phyloP scores from a whole-genome alignment of 768 basidiomycete genomes.

The Ramaria sp. region DNA sequence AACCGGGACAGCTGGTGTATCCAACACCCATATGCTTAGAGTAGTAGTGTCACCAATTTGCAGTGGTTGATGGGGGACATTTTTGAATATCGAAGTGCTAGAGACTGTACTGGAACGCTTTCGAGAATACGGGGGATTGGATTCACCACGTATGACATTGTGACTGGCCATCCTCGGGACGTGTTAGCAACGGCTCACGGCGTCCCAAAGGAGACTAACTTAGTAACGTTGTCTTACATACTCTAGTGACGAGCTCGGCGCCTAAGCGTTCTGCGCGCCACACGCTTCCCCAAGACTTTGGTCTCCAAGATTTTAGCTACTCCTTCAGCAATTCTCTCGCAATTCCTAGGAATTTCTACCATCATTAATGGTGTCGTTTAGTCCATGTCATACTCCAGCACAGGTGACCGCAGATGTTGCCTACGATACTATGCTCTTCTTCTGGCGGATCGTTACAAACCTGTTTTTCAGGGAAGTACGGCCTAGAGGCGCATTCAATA shows the following conservation, averaged over 20 bases:
- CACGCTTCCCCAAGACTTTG: too few species aligned
- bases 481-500: constrained; percentile 89
- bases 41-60: constrained; percentile 52
- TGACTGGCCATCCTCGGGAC: constrained; percentile 1
- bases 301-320: too few species aligned
- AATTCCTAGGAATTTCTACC: neutral
- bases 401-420: constrained; percentile 17
- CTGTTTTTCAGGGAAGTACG: constrained; percentile 96
- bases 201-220: too few species aligned
- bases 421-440: constrained; percentile 72
- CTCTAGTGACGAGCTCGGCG: too few species aligned
- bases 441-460: constrained; percentile 80
- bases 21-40: constrained; percentile 68
- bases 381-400: constrained; percentile 3
- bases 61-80: constrained; percentile 28
- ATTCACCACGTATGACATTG: neutral
- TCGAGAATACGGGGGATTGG: constrained; percentile 4
- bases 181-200: too few species aligned
- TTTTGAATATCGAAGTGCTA: constrained; percentile 1
- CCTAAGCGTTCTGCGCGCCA: too few species aligned
- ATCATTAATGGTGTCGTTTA: neutral
- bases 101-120: constrained; percentile 8
- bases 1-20: constrained; percentile 50
- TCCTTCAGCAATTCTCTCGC: neutral
- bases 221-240: too few species aligned